Percentiles rank a stretch among this genome's conserved stretches.
These are phyloP conservation scores for Microcyclosporella mali DNA, from an alignment of 2,329 filamentous ascomycete genomes.

Conservation along the genomic window DNA sequence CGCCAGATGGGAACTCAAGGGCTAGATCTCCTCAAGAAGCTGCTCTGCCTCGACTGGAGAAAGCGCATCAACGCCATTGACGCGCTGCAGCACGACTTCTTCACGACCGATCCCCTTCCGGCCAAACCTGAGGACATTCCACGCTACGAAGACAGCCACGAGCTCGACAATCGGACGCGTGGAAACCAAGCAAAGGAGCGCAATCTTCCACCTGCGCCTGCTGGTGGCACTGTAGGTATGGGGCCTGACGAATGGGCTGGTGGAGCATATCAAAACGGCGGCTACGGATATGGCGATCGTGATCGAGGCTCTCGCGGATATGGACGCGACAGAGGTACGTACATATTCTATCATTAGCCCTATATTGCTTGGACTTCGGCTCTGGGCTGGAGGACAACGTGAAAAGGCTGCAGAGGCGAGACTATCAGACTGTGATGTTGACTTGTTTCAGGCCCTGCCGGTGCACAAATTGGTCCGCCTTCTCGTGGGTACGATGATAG, in stretches of 20 bases:
- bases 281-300: slow-evolving; percentile 22
- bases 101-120: slow-evolving; percentile 70
- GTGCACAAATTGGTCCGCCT: slow-evolving; percentile 8
- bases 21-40: slow-evolving; percentile 71
- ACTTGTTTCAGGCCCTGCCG: slow-evolving; percentile 23
- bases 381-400: too few species aligned
- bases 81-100: slow-evolving; percentile 87
- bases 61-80: slow-evolving; percentile 88
- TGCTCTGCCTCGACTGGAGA: slow-evolving; percentile 84
- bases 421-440: too few species aligned
- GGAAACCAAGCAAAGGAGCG: slow-evolving; percentile 71
- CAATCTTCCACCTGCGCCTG: slow-evolving; percentile 79
- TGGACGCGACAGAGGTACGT: background rate
- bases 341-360: too few species aligned
- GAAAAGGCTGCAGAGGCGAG: background rate
- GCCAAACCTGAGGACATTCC: slow-evolving; percentile 82
- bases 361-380: too few species aligned
- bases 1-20: slow-evolving; percentile 55
- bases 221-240: slow-evolving; percentile 82
- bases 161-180: slow-evolving; percentile 79
- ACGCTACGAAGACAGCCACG: slow-evolving; percentile 87
- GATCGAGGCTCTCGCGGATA: slow-evolving; percentile 33
- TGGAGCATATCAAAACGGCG: slow-evolving; percentile 29
- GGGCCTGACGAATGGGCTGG: slow-evolving; percentile 57
- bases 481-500: slow-evolving; percentile 24